Conservation (phyloP, 2,329 filamentous ascomycete genomes). For the Talaromyces funiculosus region DNA sequence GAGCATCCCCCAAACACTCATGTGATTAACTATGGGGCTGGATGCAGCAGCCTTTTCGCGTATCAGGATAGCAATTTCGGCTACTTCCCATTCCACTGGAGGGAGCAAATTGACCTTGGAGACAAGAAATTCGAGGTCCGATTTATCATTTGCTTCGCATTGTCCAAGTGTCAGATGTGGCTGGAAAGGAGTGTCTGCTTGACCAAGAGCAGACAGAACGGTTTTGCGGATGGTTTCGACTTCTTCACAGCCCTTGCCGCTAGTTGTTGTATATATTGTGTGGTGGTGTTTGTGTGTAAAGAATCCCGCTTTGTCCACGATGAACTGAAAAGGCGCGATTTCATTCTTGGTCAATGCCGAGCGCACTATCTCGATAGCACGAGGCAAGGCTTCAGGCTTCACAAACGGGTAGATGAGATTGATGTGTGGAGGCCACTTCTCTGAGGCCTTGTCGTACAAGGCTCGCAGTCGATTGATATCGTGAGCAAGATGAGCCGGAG, state of each 20-base stretch:
- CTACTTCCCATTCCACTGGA: not conserved
- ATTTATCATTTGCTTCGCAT: constrained; percentile 42
- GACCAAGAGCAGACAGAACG: constrained; percentile 36
- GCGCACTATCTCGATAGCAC: constrained; percentile 29
- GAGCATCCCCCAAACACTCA: not conserved
- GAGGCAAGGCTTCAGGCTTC: constrained; percentile 40
- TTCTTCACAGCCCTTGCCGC: not conserved
- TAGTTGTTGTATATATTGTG: constrained; percentile 43
- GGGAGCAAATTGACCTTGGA: not conserved
- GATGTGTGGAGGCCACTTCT: constrained; percentile 61
- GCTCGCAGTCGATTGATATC: constrained; percentile 51
- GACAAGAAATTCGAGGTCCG: constrained; percentile 28
- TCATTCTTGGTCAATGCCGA: not conserved
- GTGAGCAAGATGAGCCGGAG: constrained; percentile 45
- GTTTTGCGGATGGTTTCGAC: not conserved
- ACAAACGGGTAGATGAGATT: constrained; percentile 65
- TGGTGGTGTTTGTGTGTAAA: constrained; percentile 49
- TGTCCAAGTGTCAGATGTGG: constrained; percentile 60
- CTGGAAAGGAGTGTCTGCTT: constrained; percentile 27
- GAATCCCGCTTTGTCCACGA: constrained; percentile 38
- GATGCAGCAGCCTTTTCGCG: not conserved
- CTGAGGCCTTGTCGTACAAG: constrained; percentile 58
- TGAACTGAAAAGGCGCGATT: constrained; percentile 14
- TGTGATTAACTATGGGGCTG: not conserved
- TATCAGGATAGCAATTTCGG: not conserved